Percentiles rank a stretch among this genome's conserved stretches.
Evolutionary conservation across 495 filamentous ascomycete species (phyloP).

Genomic region (Entonaema liquescens): DNA sequence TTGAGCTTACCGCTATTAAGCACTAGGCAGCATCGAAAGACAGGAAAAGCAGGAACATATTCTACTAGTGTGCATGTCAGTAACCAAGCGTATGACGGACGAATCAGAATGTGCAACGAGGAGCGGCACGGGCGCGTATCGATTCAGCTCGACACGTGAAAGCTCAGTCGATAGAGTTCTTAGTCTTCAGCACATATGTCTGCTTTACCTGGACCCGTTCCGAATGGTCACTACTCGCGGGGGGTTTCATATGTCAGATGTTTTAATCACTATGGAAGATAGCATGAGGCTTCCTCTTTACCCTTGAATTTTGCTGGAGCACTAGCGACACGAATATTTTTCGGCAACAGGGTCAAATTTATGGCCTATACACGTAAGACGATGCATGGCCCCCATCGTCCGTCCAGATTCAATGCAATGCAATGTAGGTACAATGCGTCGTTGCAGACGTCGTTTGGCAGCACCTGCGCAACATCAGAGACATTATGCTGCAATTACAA

Average conservation of each 20-base stretch:
- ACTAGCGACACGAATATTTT: conserved; percentile 29
- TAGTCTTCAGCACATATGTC: neutral
- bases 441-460: conserved; percentile 8
- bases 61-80: neutral
- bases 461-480: conserved; percentile 15
- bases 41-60: neutral
- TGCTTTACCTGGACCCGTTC: neutral
- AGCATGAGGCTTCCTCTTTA: neutral
- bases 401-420: conserved; percentile 13
- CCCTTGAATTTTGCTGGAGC: neutral
- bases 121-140: neutral
- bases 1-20: neutral
- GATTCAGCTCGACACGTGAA: conserved; percentile 5
- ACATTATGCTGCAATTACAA: conserved; percentile 13
- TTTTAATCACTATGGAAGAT: neutral
- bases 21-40: neutral
- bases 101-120: neutral
- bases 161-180: neutral
- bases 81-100: conserved; percentile 4
- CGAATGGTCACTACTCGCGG: conserved; percentile 2
- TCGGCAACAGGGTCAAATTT: conserved; percentile 18
- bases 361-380: conserved; percentile 8
- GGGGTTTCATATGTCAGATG: conserved; percentile 6
- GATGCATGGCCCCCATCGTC: conserved; percentile 22
- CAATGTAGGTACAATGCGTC: conserved; percentile 29